Evolutionary conservation across 768 basidiomycete genomes (phyloP).

Genomic region (Boletus tomentosulus): DNA sequence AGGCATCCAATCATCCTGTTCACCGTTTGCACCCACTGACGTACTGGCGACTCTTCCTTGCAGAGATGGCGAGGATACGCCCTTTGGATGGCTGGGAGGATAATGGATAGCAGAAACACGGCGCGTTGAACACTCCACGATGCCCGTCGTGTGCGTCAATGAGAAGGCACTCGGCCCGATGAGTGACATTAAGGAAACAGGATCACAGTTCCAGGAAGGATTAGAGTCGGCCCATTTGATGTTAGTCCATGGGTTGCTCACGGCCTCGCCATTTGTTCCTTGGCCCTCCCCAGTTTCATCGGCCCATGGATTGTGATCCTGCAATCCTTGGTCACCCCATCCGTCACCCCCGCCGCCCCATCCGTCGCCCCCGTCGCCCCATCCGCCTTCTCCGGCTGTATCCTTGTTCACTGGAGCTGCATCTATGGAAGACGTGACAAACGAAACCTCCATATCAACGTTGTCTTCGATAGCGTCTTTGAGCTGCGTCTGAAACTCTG

Average conservation of each 20-base stretch:
- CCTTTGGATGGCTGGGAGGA: constrained; percentile 30
- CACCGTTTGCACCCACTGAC: constrained; percentile 6
- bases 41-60: not conserved
- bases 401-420: not conserved
- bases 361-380: not conserved
- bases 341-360: constrained; percentile 13
- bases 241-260: not conserved
- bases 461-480: constrained; percentile 30
- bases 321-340: constrained; percentile 12
- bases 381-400: not conserved
- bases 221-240: constrained; percentile 13
- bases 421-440: not conserved
- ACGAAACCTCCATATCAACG: constrained; percentile 17
- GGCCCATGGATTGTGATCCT: constrained; percentile 13
- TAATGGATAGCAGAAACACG: constrained; percentile 45
- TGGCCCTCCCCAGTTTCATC: constrained; percentile 7
- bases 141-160: constrained; percentile 57
- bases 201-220: constrained; percentile 24
- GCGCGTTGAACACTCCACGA: constrained; percentile 64
- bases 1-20: constrained; percentile 11
- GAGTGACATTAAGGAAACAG: constrained; percentile 33
- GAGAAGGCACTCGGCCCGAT: constrained; percentile 58
- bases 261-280: constrained; percentile 1
- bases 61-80: not conserved
- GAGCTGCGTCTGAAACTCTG: constrained; percentile 18